phyloP scores from a whole-genome alignment of 345 rosid species.

The Bruguiera sexangula region DNA sequence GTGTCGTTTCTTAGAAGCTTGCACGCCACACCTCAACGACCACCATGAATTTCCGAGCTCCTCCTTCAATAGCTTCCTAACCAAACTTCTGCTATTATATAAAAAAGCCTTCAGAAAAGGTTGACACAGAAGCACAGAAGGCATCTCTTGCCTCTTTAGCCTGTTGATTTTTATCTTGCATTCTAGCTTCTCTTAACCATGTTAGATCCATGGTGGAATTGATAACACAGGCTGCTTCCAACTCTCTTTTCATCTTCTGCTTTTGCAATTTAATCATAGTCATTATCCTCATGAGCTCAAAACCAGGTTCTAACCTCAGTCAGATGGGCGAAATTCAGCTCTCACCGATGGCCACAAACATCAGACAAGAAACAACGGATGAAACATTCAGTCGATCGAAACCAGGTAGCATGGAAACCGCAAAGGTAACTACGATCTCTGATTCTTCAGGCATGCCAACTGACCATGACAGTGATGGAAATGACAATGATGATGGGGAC shows the following conservation, averaged over 20 bases:
- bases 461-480: neutral
- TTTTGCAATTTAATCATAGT: conserved; percentile 46
- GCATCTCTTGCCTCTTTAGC: neutral
- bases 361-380: conserved; percentile 1
- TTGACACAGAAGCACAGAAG: neutral
- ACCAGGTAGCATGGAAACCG: neutral
- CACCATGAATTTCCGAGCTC: conserved; percentile 21
- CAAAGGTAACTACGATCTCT: neutral
- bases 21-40: conserved; percentile 23
- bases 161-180: neutral
- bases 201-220: conserved; percentile 34
- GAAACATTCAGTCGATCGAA: conserved; percentile 7
- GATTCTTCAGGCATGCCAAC: neutral
- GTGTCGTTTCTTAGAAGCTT: conserved; percentile 16
- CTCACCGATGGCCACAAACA: neutral
- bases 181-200: conserved; percentile 8
- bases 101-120: conserved; percentile 4
- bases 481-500: conserved; percentile 15
- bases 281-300: conserved; percentile 39
- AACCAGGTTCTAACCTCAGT: conserved; percentile 12
- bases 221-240: conserved; percentile 40
- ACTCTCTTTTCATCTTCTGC: conserved; percentile 43
- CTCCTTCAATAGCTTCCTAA: neutral
- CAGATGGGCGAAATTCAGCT: conserved; percentile 12
- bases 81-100: conserved; percentile 13